phyloP scores from a whole-genome alignment of 345 rosid genomes.

The Aquilaria sinensis region DNA sequence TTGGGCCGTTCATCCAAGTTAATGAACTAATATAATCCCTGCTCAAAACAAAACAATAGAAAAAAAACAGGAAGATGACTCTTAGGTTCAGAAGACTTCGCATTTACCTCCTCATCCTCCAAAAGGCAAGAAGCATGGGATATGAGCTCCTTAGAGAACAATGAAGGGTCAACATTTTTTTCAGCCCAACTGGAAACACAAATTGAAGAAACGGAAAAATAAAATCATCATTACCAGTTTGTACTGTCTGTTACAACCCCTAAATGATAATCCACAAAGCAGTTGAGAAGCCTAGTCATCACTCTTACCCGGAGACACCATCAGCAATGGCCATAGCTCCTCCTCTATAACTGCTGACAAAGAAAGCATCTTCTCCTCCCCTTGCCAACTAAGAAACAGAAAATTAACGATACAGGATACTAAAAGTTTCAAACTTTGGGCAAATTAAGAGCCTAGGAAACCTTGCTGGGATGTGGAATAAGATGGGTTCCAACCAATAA shows the following conservation, averaged over 20 bases:
- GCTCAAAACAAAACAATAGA: neutral
- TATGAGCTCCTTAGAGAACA: conserved; percentile 74
- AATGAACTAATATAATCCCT: neutral
- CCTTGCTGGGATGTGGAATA: conserved; percentile 85
- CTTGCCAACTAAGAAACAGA: conserved; percentile 43
- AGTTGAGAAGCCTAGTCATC: neutral
- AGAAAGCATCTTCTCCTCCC: conserved; percentile 90
- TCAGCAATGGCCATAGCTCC: conserved; percentile 90
- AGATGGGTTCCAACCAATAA: conserved; percentile 55
- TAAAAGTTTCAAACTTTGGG: conserved; percentile 2
- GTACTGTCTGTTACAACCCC: too few species aligned
- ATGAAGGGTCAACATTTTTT: conserved; percentile 79
- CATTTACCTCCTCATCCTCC: conserved; percentile 48
- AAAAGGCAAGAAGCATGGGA: conserved; percentile 53
- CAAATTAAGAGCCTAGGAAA: conserved; percentile 5
- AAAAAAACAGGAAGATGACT: neutral
- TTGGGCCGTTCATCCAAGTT: neutral
- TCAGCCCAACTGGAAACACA: conserved; percentile 66
- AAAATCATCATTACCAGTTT: neutral
- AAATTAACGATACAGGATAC: neutral
- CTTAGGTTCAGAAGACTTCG: neutral
- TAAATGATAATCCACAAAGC: neutral
- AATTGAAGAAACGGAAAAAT: neutral
- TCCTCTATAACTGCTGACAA: conserved; percentile 56
- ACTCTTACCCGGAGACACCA: conserved; percentile 77